Conservation (phyloP, 2,329 filamentous ascomycete species). For the Trichophyton rubrum region DNA sequence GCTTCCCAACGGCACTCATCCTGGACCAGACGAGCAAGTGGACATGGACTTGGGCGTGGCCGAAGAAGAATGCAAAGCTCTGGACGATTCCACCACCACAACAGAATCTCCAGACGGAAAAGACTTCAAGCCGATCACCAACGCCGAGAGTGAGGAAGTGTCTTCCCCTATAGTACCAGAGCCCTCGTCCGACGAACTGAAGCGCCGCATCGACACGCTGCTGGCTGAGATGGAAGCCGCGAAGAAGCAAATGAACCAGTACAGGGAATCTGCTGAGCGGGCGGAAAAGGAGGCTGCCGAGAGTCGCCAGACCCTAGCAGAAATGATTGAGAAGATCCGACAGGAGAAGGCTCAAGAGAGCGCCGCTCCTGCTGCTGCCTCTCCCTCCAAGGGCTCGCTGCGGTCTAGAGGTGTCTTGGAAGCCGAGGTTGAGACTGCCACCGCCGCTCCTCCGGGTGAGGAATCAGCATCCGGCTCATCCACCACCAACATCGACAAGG, state of each 20-base stretch:
- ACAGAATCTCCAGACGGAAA: background rate
- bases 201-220: conserved; percentile 63
- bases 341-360: conserved; percentile 47
- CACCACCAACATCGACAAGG: background rate
- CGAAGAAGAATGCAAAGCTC: background rate
- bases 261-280: conserved; percentile 62
- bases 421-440: no score
- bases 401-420: background rate
- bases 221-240: conserved; percentile 68
- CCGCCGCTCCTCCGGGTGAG: background rate
- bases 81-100: background rate
- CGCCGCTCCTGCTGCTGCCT: conserved; percentile 24
- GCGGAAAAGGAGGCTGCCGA: conserved; percentile 67
- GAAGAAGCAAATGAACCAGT: conserved; percentile 65
- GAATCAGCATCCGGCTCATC: background rate
- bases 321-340: conserved; percentile 78
- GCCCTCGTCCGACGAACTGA: conserved; percentile 40
- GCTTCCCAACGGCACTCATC: background rate
- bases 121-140: conserved; percentile 20
- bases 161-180: conserved; percentile 26
- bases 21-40: background rate
- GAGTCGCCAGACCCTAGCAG: conserved; percentile 61
- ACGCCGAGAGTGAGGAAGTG: conserved; percentile 17
- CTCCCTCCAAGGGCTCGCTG: conserved; percentile 19
- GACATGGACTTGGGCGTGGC: background rate